Percentiles rank a stretch among this genome's conserved stretches.
phyloP scores from a whole-genome alignment of 1,284 basidiomycete genomes.

The Cystobasidium slooffiae region DNA sequence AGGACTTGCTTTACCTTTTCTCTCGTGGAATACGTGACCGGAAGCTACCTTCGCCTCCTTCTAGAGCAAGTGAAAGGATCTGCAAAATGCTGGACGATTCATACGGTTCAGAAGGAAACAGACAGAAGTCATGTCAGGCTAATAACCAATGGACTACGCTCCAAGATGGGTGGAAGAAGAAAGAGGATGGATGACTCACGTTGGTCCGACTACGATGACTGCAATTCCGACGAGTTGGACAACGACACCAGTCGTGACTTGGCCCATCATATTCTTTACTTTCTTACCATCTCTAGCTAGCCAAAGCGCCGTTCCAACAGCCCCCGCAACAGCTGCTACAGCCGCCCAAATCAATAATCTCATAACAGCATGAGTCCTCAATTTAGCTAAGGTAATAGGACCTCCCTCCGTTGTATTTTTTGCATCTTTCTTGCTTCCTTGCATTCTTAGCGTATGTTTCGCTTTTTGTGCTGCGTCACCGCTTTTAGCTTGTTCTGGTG shows the following conservation, averaged over 20 bases:
- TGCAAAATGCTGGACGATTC: no score
- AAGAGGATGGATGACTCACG: no score
- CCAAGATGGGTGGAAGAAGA: no score
- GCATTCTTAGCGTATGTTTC: background rate
- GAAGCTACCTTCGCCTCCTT: no score
- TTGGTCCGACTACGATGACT: slow-evolving; percentile 25
- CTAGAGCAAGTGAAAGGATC: no score
- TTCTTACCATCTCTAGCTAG: background rate
- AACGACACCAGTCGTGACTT: background rate
- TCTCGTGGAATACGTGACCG: no score
- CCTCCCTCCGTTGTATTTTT: slow-evolving; percentile 24
- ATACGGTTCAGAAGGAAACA: no score
- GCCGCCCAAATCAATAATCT: slow-evolving; percentile 20
- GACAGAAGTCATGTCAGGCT: no score
- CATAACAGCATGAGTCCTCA: slow-evolving; percentile 17
- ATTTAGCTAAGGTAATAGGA: slow-evolving; percentile 18
- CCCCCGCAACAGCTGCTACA: slow-evolving; percentile 1
- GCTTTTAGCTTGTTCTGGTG: background rate
- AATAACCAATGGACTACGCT: no score
- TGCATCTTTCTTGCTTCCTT: slow-evolving; percentile 5
- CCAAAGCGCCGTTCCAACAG: slow-evolving; percentile 21
- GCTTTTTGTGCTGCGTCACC: background rate
- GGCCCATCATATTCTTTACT: background rate
- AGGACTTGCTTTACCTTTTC: no score
- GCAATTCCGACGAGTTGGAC: slow-evolving; percentile 11